Evolutionary conservation across 2,329 filamentous ascomycete genomes (phyloP), one percentile per base, ranked within the genome.

Genomic region (Chaetomiaceae sp.): DNA sequence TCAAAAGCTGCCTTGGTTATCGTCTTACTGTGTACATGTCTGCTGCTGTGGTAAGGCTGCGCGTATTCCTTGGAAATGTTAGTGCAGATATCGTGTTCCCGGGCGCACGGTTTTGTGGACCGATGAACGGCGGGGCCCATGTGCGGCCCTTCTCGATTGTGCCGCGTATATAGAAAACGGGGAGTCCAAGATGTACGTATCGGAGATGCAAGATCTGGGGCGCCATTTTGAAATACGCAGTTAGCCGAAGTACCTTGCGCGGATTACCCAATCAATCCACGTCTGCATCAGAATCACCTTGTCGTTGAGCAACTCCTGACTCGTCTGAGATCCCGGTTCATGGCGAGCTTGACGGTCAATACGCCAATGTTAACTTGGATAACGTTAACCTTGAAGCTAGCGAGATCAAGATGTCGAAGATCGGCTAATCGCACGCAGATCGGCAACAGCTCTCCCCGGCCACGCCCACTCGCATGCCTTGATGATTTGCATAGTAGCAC

Each of bases 51-150:
- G n/a, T 44, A 44, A 32, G 41, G 41, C 41, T 32, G 20, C 29
- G 18, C n/a, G 27, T n/a, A 25, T 49, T 29, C 20, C 7, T 21
- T 29, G 37, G 20, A 27, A 27, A 32, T 27, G 16, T 18, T 47
- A 41, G 45, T 34, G 33, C 16, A 18, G 33, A 45, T 32, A 38
- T 13, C 33, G 27, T 38, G 33, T 38, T 32, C 34, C 51, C 51
- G 46, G 45, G 25, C 45, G 10, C 33, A 34, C 38, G 51, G 45
- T 45, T 29, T 16, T 29, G 34, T 29, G 7, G 25, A 20, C 9
- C 43, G 21, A 45, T 23, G 29, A 34, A 34, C 43, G 42, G 42
- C 42, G 29, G 42, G 29, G 27, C 16, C 13, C 5, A 20, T 45
- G 29, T 33, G 25, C 29, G 34, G 18, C 20, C 27, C 34, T 23